These are phyloP conservation scores for Fusarium buharicum DNA, from an alignment of 2,329 filamentous ascomycete species.

Conservation along the genomic window DNA sequence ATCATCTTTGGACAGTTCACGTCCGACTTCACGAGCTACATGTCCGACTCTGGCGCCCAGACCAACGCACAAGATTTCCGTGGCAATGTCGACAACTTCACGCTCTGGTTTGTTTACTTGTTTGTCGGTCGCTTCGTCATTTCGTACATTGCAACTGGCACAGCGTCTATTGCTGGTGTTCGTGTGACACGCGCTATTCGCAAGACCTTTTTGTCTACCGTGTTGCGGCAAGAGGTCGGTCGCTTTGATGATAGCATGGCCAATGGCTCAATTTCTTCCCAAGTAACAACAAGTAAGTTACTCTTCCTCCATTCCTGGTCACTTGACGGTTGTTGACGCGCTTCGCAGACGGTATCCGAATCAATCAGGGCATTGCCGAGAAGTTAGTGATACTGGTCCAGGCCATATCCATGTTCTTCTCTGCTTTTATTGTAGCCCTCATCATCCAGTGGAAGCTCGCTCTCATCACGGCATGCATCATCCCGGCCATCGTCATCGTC, in stretches of 20 bases:
- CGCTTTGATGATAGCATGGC: constrained; percentile 43
- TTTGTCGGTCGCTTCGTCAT: background rate
- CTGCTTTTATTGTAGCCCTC: constrained; percentile 52
- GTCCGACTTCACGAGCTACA: background rate
- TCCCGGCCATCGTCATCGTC: constrained; percentile 39
- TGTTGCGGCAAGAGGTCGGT: background rate
- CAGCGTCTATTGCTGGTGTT: background rate
- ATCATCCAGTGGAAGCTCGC: constrained; percentile 54
- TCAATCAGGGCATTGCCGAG: constrained; percentile 48
- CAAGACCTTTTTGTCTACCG: background rate
- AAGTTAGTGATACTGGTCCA: constrained; percentile 52
- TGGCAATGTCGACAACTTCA: background rate
- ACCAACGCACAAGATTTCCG: no score
- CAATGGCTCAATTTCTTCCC: constrained; percentile 36
- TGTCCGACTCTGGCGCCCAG: background rate
- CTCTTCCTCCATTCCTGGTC: constrained; percentile 42
- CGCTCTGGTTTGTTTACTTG: background rate
- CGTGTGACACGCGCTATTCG: background rate
- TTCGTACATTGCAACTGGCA: background rate
- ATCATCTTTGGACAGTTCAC: background rate
- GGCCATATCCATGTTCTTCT: constrained; percentile 49
- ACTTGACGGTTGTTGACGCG: constrained; percentile 39
- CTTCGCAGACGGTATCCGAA: no score
- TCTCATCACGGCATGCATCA: constrained; percentile 43
- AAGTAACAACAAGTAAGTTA: constrained; percentile 51